These are phyloP conservation scores for Xylaria sp. DNA, from an alignment of 2,329 filamentous ascomycete genomes.

Conservation along the genomic window DNA sequence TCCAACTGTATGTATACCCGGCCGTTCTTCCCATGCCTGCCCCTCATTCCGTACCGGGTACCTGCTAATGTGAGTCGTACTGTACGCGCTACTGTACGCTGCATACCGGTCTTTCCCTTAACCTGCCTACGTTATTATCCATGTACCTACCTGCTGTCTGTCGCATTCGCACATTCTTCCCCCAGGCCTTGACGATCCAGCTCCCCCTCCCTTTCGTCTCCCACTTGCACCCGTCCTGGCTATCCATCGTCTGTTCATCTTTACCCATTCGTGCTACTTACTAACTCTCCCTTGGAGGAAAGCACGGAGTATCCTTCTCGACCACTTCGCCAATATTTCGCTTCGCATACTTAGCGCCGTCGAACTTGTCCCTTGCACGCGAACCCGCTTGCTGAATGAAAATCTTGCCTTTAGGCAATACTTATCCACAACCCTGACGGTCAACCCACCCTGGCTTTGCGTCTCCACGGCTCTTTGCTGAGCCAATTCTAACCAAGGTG, in stretches of 20 bases:
- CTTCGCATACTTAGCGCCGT: constrained; percentile 1
- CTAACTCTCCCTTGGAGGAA: not conserved
- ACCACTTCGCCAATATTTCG: constrained; percentile 1
- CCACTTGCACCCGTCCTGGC: constrained; percentile 15
- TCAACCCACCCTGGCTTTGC: constrained; percentile 28
- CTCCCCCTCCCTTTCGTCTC: constrained; percentile 19
- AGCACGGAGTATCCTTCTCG: not conserved
- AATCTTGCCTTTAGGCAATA: constrained; percentile 8
- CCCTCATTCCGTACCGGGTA: not conserved
- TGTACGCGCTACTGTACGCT: not conserved
- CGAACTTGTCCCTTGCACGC: not conserved
- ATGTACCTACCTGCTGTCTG: not conserved
- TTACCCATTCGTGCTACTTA: constrained; percentile 9
- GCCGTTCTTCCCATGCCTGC: constrained; percentile 4
- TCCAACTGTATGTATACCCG: constrained; percentile 1
- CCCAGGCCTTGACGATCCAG: constrained; percentile 23
- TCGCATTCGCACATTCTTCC: constrained; percentile 13
- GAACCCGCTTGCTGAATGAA: constrained; percentile 9
- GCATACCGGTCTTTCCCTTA: not conserved
- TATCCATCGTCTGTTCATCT: constrained; percentile 8
- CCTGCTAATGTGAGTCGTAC: not conserved
- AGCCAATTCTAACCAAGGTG: constrained; percentile 24
- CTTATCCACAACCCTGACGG: constrained; percentile 25
- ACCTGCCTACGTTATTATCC: not conserved
- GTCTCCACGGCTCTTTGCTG: constrained; percentile 33